These are phyloP conservation scores for Trametes cubensis DNA, from an alignment of 768 basidiomycete species.

Conservation along the genomic window DNA sequence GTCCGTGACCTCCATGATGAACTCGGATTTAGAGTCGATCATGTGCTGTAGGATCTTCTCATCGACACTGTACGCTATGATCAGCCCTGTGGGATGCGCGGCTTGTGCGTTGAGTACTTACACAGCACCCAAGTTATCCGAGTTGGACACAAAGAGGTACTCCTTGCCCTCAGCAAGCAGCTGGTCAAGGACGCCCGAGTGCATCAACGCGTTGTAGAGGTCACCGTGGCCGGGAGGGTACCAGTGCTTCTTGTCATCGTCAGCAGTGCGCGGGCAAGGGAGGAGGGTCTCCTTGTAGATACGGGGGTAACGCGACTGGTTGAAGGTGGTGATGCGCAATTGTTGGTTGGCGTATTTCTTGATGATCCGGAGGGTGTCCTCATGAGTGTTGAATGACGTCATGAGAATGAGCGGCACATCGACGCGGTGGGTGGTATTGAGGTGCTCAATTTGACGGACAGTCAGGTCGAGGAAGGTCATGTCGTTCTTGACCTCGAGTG, in stretches of 20 bases:
- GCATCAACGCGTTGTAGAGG: conserved; percentile 88
- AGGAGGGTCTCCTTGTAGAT: conserved; percentile 88
- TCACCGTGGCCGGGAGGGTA: conserved; percentile 98
- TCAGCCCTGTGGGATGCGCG: neutral
- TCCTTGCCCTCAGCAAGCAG: conserved; percentile 91
- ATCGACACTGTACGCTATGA: conserved; percentile 23
- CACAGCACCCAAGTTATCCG: conserved; percentile 94
- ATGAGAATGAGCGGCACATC: conserved; percentile 97
- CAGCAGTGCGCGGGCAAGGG: conserved; percentile 76
- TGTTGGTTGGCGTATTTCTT: conserved; percentile 97
- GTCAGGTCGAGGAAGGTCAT: conserved; percentile 97
- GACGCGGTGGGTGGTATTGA: conserved; percentile 81
- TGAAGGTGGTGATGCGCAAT: conserved; percentile 89
- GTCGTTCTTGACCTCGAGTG: conserved; percentile 95
- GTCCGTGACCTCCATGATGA: conserved; percentile 95
- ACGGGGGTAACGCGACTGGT: conserved; percentile 93
- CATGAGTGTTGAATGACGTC: conserved; percentile 99
- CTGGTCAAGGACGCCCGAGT: conserved; percentile 90
- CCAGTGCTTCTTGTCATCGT: conserved; percentile 89
- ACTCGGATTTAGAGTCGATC: conserved; percentile 79
- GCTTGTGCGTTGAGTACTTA: conserved; percentile 38
- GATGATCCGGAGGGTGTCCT: conserved; percentile 94
- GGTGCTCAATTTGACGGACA: conserved; percentile 94
- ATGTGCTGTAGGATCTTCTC: conserved; percentile 81
- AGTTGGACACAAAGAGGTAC: conserved; percentile 97